phyloP scores from a whole-genome alignment of 2,329 filamentous ascomycete genomes.

The Aspergillus arachidicola region DNA sequence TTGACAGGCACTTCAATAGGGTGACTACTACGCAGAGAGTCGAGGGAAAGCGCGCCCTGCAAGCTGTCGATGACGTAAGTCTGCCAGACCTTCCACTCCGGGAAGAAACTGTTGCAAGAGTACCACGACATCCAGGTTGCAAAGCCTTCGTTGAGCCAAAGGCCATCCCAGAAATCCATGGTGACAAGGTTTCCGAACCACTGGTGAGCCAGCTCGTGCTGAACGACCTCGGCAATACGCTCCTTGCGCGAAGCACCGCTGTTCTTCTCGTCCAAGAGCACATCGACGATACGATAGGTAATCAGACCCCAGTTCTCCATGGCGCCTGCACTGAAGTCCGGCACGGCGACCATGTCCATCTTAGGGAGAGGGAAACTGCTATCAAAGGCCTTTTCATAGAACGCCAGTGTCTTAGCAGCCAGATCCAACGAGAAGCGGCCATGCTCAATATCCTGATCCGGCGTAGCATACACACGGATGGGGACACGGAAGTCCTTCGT shows the following conservation, averaged over 20 bases:
- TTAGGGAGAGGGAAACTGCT: conserved; percentile 85
- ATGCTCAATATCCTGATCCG: conserved; percentile 86
- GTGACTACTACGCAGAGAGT: conserved; percentile 91
- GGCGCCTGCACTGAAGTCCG: conserved; percentile 91
- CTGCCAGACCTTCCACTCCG: conserved; percentile 98
- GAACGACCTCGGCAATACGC: conserved; percentile 90
- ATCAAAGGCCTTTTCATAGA: conserved; percentile 94
- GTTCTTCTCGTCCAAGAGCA: conserved; percentile 88
- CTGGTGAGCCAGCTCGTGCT: conserved; percentile 95
- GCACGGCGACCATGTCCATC: conserved; percentile 96
- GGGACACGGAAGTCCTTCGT: conserved; percentile 89
- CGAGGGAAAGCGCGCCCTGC: conserved; percentile 81
- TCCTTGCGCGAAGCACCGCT: conserved; percentile 89
- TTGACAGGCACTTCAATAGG: conserved; percentile 96
- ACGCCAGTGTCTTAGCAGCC: conserved; percentile 83
- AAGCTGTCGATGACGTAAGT: conserved; percentile 91
- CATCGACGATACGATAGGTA: conserved; percentile 89
- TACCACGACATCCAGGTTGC: conserved; percentile 94
- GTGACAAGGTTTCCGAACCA: conserved; percentile 98
- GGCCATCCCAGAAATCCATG: conserved; percentile 98
- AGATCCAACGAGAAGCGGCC: conserved; percentile 88
- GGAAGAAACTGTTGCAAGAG: conserved; percentile 91
- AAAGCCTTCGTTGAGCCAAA: conserved; percentile 95
- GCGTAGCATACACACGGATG: conserved; percentile 89
- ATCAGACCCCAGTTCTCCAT: conserved; percentile 99